Evolutionary conservation across 2,329 filamentous ascomycete genomes (phyloP).

Genomic region (Pyricularia grisea): DNA sequence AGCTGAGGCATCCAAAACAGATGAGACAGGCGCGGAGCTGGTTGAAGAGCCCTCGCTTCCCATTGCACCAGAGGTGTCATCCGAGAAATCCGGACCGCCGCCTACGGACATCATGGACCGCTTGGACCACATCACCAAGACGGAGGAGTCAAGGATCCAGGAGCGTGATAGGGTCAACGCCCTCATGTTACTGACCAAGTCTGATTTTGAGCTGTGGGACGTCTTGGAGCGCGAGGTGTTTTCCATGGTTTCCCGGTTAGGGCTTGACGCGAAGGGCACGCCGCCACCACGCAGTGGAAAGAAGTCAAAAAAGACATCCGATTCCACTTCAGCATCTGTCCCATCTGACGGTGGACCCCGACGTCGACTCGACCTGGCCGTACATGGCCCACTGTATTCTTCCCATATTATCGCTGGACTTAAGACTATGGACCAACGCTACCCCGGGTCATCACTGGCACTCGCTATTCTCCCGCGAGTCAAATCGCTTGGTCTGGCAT

Average conservation of each 20-base stretch:
- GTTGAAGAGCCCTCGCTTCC: background rate
- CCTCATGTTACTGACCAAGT: slow-evolving; percentile 43
- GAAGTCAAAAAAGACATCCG: slow-evolving; percentile 7
- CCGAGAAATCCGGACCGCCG: background rate
- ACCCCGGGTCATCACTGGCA: slow-evolving; percentile 49
- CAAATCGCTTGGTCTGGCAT: slow-evolving; percentile 57
- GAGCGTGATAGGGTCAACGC: slow-evolving; percentile 27
- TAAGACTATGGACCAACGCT: slow-evolving; percentile 45
- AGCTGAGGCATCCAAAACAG: background rate
- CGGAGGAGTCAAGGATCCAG: background rate
- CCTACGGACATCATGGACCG: background rate
- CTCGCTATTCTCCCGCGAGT: slow-evolving; percentile 57
- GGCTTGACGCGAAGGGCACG: slow-evolving; percentile 14
- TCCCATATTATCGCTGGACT: slow-evolving; percentile 49
- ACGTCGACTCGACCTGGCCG: slow-evolving; percentile 34
- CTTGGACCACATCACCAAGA: background rate
- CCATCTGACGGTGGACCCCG: slow-evolving; percentile 2
- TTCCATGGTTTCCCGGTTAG: slow-evolving; percentile 43
- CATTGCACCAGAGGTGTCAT: background rate
- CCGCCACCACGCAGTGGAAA: slow-evolving; percentile 10
- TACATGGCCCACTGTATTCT: slow-evolving; percentile 57
- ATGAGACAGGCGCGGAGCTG: background rate
- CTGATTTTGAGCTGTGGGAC: slow-evolving; percentile 58
- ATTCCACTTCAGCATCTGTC: background rate
- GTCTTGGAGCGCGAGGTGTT: slow-evolving; percentile 61